phyloP scores from a whole-genome alignment of 2,329 filamentous ascomycete species.

The Nemania bipapillata region DNA sequence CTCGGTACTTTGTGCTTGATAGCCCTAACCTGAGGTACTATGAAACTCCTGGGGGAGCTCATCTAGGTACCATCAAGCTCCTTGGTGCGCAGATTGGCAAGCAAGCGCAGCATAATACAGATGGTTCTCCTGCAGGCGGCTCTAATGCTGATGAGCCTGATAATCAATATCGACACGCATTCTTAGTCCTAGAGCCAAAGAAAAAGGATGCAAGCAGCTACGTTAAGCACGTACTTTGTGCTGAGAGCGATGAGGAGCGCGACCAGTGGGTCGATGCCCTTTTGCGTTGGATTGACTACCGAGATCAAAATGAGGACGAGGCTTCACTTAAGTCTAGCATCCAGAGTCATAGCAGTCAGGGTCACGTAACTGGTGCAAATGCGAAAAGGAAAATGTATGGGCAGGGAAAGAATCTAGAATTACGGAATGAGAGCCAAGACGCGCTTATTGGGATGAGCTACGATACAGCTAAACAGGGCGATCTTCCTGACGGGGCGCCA shows the following conservation, averaged over 20 bases:
- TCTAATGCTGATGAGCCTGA: conserved; percentile 77
- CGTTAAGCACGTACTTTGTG: conserved; percentile 93
- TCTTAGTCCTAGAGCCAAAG: conserved; percentile 93
- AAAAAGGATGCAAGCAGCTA: conserved; percentile 90
- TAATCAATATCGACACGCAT: conserved; percentile 95
- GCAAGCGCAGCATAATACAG: conserved; percentile 75
- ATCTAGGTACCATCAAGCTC: conserved; percentile 93
- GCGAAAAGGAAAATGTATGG: conserved; percentile 58
- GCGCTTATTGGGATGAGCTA: conserved; percentile 68
- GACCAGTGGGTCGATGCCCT: conserved; percentile 94
- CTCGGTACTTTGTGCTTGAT: conserved; percentile 71
- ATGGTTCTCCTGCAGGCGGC: conserved; percentile 68
- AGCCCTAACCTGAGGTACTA: conserved; percentile 83
- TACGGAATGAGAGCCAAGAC: conserved; percentile 54
- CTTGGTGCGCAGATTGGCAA: conserved; percentile 92
- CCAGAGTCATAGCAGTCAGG: conserved; percentile 53
- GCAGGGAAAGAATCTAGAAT: conserved; percentile 52
- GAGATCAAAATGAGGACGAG: conserved; percentile 69
- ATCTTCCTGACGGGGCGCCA: conserved; percentile 59
- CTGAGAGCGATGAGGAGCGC: conserved; percentile 90
- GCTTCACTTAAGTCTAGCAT: conserved; percentile 51
- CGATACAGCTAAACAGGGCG: conserved; percentile 64
- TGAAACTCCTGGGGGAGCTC: conserved; percentile 87
- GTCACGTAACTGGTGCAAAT: conserved; percentile 53
- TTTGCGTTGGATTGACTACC: conserved; percentile 85